These are phyloP conservation scores for Candida glucosophila DNA, from an alignment of 1,139 yeast species.

Conservation along the genomic window DNA sequence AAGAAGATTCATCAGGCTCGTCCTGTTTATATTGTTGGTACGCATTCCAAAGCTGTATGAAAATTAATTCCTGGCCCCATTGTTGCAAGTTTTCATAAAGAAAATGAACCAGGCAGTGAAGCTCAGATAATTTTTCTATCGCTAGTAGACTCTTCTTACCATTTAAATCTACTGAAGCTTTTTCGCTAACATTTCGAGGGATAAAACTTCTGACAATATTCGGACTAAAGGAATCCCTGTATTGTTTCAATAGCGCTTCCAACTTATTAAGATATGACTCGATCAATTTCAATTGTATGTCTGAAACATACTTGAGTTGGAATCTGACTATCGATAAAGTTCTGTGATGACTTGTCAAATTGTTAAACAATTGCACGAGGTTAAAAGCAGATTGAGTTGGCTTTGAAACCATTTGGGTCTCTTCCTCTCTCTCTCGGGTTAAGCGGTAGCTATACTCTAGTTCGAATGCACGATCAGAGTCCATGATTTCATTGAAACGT, in stretches of 20 bases:
- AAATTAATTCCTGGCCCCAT: constrained; percentile 62
- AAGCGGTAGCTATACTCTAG: constrained; percentile 59
- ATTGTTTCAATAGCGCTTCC: constrained; percentile 39
- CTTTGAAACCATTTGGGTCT: constrained; percentile 16
- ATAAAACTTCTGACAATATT: constrained; percentile 28
- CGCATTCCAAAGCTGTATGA: constrained; percentile 52
- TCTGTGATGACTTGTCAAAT: constrained; percentile 55
- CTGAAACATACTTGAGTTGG: constrained; percentile 61
- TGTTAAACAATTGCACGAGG: constrained; percentile 54
- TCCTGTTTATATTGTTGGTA: constrained; percentile 20
- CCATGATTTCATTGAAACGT: constrained; percentile 53
- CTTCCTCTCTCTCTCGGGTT: constrained; percentile 20
- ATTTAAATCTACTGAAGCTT: constrained; percentile 6
- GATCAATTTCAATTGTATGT: constrained; percentile 58
- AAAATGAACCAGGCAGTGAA: constrained; percentile 53
- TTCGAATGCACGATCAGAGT: constrained; percentile 43
- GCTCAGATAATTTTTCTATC: constrained; percentile 46
- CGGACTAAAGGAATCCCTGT: constrained; percentile 32
- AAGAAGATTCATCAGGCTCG: constrained; percentile 24
- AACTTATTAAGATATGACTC: constrained; percentile 55
- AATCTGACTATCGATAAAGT: constrained; percentile 50
- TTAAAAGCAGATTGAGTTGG: constrained; percentile 66
- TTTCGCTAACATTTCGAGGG: constrained; percentile 24
- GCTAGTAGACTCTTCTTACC: constrained; percentile 26
- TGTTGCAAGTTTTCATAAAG: constrained; percentile 42